Base-by-base conservation (phyloP, 495 filamentous ascomycete species). In the Penicilliopsis zonata region DNA sequence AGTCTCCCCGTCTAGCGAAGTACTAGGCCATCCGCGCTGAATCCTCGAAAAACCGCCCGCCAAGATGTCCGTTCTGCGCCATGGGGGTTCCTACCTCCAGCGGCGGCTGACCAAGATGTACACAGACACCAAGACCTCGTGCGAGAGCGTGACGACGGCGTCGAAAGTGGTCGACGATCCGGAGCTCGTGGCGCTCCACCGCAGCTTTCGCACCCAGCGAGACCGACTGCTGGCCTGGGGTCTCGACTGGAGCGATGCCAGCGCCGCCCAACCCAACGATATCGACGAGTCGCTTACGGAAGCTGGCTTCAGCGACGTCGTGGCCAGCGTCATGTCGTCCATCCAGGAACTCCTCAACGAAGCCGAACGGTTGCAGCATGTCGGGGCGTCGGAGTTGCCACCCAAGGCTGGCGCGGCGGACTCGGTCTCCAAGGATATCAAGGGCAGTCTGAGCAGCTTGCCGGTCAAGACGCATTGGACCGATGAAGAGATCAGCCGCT, bases 41-140 rank as follows among this genome's bases (percentile, higher is more conserved):
- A n/a, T 40, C 46, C 29, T 16, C 27, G 40, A 47, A 44, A 44
- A 38, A 45, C 43, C 37, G 39, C 31, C 41, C 44, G 37, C 52
- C 50, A 59, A 45, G 41, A 65, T 66, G 62, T 66, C 62, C 41
- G 62, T 66, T 34, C 52, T 66, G 38, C 58, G 52, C 38, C 61
- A 65, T 50, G 60, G 60, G 44, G 59, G 57, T 13, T 52, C 52
- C n/a, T 63, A 46, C 55, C 62, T 66, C 47, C 63, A 68, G 52
- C 72, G 79, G 37, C 76, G 84, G 39, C 69, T 94, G 23, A 90
- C 85, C 30, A 79, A 88, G 55, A 72, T 93, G 44, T 94, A 93
- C 56, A 81, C 84, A 42, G 85, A 94, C 58, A 88, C 85, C 28
- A 94, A 94, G 50, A 80, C 77, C 31, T 86, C 81, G 9, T 86